phyloP scores from a whole-genome alignment of 2,329 filamentous ascomycete genomes.

The Endocalyx cinctus region DNA sequence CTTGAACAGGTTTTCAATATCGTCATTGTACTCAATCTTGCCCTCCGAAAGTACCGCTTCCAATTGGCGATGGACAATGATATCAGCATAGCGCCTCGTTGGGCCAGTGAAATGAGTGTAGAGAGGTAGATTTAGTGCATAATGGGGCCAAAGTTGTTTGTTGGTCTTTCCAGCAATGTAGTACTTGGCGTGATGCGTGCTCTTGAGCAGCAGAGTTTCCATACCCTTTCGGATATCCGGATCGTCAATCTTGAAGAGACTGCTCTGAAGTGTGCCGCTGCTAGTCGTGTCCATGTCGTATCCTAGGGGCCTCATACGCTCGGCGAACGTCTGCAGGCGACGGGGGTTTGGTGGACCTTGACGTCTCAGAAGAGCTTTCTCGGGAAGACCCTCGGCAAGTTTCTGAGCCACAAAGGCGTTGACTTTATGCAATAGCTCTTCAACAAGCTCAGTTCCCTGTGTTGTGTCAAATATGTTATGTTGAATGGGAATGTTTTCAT shows the following conservation, averaged over 20 bases:
- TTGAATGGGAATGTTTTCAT: slow-evolving; percentile 96
- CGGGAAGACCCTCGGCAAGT: slow-evolving; percentile 71
- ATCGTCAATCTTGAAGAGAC: slow-evolving; percentile 89
- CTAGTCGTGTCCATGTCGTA: slow-evolving; percentile 86
- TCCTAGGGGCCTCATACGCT: slow-evolving; percentile 87
- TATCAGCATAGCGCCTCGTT: slow-evolving; percentile 88
- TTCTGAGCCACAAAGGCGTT: slow-evolving; percentile 87
- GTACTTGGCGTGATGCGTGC: slow-evolving; percentile 96
- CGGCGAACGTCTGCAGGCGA: slow-evolving; percentile 83
- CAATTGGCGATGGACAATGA: slow-evolving; percentile 91
- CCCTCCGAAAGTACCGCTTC: slow-evolving; percentile 81
- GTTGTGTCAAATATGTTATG: slow-evolving; percentile 94
- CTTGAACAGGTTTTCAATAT: slow-evolving; percentile 83
- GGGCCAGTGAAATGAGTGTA: slow-evolving; percentile 98
- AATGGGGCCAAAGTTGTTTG: slow-evolving; percentile 79
- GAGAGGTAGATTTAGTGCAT: slow-evolving; percentile 83
- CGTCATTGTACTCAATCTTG: slow-evolving; percentile 79
- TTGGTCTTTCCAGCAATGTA: slow-evolving; percentile 76
- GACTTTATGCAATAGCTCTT: slow-evolving; percentile 91
- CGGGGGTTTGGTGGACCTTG: slow-evolving; percentile 82
- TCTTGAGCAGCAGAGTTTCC: slow-evolving; percentile 92
- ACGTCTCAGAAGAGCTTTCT: slow-evolving; percentile 87
- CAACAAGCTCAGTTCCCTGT: slow-evolving; percentile 83
- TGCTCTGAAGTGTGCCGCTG: slow-evolving; percentile 89
- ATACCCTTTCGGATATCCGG: slow-evolving; percentile 90